Percentiles rank a stretch among this genome's conserved stretches.
Evolutionary conservation across 140 eudicot genomes (phyloP).

Genomic region (Flaveria floridana): DNA sequence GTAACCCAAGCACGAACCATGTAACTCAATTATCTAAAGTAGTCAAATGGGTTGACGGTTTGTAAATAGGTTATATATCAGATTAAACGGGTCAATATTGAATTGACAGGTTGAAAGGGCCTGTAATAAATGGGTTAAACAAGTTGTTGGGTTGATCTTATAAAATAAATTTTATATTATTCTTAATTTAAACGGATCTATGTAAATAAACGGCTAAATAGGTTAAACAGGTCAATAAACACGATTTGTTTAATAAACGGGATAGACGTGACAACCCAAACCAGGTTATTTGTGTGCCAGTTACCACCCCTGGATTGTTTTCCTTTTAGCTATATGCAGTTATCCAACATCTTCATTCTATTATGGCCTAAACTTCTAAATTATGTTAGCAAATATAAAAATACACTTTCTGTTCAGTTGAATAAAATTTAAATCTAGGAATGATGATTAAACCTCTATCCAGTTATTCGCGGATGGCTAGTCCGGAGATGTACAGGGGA

Average conservation of each 20-base stretch:
- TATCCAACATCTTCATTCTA: too few relatives aligned
- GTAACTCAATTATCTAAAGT: not conserved
- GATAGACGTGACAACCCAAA: not conserved
- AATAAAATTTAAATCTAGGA: not conserved
- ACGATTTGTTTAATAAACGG: not conserved
- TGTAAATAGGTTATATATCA: not conserved
- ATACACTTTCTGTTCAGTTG: not conserved
- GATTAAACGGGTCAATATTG: not conserved
- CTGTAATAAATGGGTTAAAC: not conserved
- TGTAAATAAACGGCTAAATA: not conserved
- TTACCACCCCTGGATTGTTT: not conserved
- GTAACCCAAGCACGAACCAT: not conserved
- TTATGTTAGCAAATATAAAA: not conserved
- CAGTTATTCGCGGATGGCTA: constrained; percentile 92
- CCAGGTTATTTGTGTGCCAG: not conserved
- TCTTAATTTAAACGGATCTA: not conserved
- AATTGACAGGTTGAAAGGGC: not conserved
- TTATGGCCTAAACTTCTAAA: too few relatives aligned
- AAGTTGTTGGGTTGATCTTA: not conserved
- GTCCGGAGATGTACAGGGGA: constrained; percentile 75
- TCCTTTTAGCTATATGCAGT: not conserved
- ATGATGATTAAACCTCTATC: constrained; percentile 30
- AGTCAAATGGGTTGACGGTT: not conserved
- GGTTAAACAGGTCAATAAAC: too few relatives aligned
- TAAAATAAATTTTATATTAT: not conserved